A percentile compares a stretch with the other conserved stretches of the same genome.
phyloP scores from a whole-genome alignment of 306 rosid genomes.

The Quercus alba region DNA sequence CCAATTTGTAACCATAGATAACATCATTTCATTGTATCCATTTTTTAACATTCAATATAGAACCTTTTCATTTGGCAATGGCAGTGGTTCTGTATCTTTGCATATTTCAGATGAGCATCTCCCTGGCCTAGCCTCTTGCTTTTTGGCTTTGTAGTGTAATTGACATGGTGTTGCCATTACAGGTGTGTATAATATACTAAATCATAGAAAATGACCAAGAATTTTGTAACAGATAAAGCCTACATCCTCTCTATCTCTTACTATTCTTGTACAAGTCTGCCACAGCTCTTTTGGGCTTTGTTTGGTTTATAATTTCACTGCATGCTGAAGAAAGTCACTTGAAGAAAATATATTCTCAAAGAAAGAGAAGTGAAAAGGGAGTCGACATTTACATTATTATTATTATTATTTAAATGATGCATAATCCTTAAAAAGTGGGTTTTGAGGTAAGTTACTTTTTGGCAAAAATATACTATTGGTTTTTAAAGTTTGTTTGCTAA shows the following conservation, averaged over 20 bases:
- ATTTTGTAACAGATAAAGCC: background rate
- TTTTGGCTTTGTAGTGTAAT: constrained; percentile 19
- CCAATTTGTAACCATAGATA: constrained; percentile 27
- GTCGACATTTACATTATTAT: too few relatives aligned
- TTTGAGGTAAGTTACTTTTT: too few relatives aligned
- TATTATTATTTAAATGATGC: too few relatives aligned
- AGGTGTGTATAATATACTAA: constrained; percentile 10
- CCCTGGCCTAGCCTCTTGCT: background rate
- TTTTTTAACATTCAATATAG: constrained; percentile 7
- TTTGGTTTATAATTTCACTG: background rate
- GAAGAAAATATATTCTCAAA: background rate
- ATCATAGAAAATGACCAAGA: background rate
- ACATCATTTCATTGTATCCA: constrained; percentile 17
- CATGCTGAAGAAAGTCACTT: background rate
- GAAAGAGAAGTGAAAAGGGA: background rate
- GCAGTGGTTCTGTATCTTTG: background rate
- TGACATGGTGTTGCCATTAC: background rate
- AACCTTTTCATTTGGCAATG: background rate
- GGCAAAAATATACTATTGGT: too few relatives aligned
- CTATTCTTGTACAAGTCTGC: background rate
- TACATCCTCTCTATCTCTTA: too few relatives aligned
- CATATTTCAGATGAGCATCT: constrained; percentile 10
- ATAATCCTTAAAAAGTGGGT: too few relatives aligned
- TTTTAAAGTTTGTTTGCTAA: too few relatives aligned
- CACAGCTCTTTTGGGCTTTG: background rate